A percentile compares a stretch with the other conserved stretches of the same genome.
These are phyloP conservation scores for Fragilariopsis cylindrus DNA, from an alignment of 108 stramenopile species.

Conservation along the genomic window DNA sequence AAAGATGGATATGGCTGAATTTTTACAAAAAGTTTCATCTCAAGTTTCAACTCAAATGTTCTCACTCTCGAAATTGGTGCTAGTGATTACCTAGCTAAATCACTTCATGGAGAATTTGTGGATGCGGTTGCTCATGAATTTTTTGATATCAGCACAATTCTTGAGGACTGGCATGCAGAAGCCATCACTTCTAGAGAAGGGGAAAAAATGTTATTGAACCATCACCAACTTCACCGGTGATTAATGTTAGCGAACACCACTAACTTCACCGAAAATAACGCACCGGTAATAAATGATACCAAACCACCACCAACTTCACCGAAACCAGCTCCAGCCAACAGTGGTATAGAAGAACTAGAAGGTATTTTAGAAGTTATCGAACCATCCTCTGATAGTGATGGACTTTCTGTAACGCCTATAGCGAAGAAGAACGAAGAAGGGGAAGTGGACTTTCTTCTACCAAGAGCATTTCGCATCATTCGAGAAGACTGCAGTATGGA, in stretches of 20 bases:
- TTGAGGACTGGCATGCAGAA: conserved; percentile 44
- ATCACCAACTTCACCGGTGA: neutral
- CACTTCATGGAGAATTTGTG: conserved; percentile 46
- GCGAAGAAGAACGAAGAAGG: conserved; percentile 4
- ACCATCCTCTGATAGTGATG: neutral
- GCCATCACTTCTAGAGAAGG: neutral
- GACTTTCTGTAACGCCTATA: neutral
- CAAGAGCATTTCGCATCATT: conserved; percentile 29
- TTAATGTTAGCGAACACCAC: neutral
- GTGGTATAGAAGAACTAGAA: neutral
- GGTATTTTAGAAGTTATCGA: conserved; percentile 3
- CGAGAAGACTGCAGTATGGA: conserved; percentile 27
- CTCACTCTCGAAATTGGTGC: conserved; percentile 51
- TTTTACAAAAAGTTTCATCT: conserved; percentile 19
- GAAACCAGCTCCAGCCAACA: too few relatives aligned
- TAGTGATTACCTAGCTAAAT: conserved; percentile 45
- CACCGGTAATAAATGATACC: neutral
- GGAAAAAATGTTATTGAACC: neutral
- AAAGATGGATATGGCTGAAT: conserved; percentile 26
- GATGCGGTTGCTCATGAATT: conserved; percentile 51
- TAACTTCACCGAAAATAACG: neutral
- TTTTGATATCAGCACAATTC: conserved; percentile 29
- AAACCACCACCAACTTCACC: too few relatives aligned
- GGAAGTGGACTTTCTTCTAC: conserved; percentile 11
- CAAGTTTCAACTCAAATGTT: conserved; percentile 19